Evolutionary conservation across 2,329 filamentous ascomycete species (phyloP), one percentile per base, ranked within the genome.

Genomic region (Sporothrix pseudoabietina): DNA sequence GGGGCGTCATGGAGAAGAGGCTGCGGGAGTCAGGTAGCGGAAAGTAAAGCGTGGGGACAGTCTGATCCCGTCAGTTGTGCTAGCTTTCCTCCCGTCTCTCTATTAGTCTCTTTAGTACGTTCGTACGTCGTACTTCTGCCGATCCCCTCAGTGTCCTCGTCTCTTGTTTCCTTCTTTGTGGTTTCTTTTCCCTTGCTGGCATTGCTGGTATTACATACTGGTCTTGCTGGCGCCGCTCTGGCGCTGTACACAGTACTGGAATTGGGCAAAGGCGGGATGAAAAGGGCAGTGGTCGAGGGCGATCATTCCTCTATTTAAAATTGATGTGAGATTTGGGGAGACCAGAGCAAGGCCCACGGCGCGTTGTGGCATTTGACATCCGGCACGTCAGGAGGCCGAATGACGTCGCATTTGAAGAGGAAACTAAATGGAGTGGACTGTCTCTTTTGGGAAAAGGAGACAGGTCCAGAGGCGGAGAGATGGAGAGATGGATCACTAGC

Each of bases 361-460:
- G 10, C 52, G 30, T 55, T 44, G 44, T 8, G 22, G 7, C 4
- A 2, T 44, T 65, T 9, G 14, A 10, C 4, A 2, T 26, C 61
- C 39, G n/a, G 39, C n/a, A 65, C 39, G n/a, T 22, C 12, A 19
- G 39, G 9, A 44, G 47, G 35, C 61, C n/a, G 35, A 30, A 65
- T 65, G 39, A 44, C 39, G n/a, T 65, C 61, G 61, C n/a, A 65
- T 65, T 47, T 47, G 3, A 65, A 65, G 55, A 47, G 39, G 61
- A 47, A 44, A 65, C 12, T 26, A 22, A 16, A 16, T 63, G 3
- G 7, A 30, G 4, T 47, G 10, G 57, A 12, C 61, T 47, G n/a
- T 65, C 35, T 65, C 32, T 26, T 47, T 39, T 65, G 10, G 39
- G 39, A 26, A 65, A 65, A 63, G 35, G 59, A 44, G 10, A 65